Evolutionary conservation across 2,329 filamentous ascomycete genomes (phyloP).

Genomic region (Fusarium sp.): DNA sequence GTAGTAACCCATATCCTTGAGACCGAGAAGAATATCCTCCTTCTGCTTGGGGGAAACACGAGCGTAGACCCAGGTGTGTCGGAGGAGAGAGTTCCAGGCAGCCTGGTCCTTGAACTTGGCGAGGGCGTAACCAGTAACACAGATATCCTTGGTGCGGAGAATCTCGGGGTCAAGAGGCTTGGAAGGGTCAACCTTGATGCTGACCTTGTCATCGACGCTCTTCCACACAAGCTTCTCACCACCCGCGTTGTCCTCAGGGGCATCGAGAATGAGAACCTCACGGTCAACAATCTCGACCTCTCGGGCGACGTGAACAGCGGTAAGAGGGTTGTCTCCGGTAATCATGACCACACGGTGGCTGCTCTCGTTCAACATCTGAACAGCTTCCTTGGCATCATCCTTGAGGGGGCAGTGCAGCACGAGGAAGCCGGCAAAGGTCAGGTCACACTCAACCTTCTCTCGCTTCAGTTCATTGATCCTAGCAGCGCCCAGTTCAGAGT

Average conservation of each 20-base stretch:
- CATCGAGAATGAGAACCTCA: constrained; percentile 93
- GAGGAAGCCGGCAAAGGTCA: constrained; percentile 94
- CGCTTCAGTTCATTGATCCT: constrained; percentile 95
- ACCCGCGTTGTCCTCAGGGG: constrained; percentile 87
- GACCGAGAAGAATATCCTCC: constrained; percentile 95
- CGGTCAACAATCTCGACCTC: constrained; percentile 98
- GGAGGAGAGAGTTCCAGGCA: constrained; percentile 81
- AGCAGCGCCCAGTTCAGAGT: constrained; percentile 83
- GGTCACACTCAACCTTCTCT: constrained; percentile 86
- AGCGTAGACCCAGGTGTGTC: constrained; percentile 96
- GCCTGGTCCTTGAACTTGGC: constrained; percentile 86
- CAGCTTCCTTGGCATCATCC: constrained; percentile 92
- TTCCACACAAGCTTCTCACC: constrained; percentile 91
- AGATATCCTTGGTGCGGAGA: constrained; percentile 87
- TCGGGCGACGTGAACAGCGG: constrained; percentile 92
- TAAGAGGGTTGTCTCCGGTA: constrained; percentile 96
- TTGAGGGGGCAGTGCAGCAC: constrained; percentile 96
- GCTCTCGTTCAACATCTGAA: constrained; percentile 98
- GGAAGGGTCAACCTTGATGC: constrained; percentile 85
- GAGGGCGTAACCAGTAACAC: constrained; percentile 94
- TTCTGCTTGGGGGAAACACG: constrained; percentile 99
- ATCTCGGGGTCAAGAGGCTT: constrained; percentile 85
- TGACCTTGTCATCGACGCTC: constrained; percentile 90
- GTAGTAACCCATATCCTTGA: constrained; percentile 97
- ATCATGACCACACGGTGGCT: constrained; percentile 99